Evolutionary conservation across 306 rosid genomes (phyloP).

Genomic region (Trifolium repens): DNA sequence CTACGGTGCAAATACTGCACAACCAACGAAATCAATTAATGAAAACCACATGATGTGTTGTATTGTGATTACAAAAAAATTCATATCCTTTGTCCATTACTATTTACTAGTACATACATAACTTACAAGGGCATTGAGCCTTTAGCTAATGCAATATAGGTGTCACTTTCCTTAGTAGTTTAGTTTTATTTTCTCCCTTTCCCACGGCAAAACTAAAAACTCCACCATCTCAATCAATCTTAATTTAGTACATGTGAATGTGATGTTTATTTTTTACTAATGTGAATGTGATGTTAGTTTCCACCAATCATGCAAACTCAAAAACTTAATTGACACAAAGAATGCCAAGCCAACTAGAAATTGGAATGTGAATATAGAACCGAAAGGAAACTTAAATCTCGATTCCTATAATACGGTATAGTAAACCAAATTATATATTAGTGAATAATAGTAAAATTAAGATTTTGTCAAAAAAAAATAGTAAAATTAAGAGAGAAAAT

Average conservation of each 20-base stretch:
- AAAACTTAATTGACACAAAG: neutral
- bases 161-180: neutral
- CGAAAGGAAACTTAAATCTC: neutral
- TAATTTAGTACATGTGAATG: conserved; percentile 14
- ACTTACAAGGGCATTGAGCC: neutral
- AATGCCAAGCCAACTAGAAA: neutral
- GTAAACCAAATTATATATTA: too few relatives aligned
- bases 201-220: neutral
- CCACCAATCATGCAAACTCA: neutral
- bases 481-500: too few relatives aligned
- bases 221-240: neutral
- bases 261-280: neutral
- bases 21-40: neutral
- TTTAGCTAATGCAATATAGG: neutral
- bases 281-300: neutral
- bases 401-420: neutral
- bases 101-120: neutral
- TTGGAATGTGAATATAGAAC: neutral
- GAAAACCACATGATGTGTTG: neutral
- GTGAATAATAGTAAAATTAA: too few relatives aligned
- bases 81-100: neutral
- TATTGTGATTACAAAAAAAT: neutral
- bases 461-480: too few relatives aligned
- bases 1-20: neutral
- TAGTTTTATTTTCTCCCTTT: conserved; percentile 3